phyloP scores from a whole-genome alignment of 108 stramenopile species.

The Conticribra guillardii region DNA sequence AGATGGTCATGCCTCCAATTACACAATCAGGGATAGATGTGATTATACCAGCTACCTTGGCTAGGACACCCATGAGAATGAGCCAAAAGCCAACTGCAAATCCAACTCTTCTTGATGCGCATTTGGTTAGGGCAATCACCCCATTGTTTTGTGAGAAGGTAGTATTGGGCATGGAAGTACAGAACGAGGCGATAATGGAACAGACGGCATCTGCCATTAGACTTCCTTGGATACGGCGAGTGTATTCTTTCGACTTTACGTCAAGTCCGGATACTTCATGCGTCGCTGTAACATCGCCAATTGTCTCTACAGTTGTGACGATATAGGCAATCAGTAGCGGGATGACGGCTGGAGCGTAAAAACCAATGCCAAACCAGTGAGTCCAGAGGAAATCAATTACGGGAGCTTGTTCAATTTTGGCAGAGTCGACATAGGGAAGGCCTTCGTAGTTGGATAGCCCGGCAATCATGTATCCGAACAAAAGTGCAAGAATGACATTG shows the following conservation, averaged over 20 bases:
- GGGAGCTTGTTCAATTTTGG: slow-evolving; percentile 31
- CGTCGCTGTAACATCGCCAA: slow-evolving; percentile 72
- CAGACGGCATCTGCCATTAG: slow-evolving; percentile 58
- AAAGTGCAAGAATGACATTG: slow-evolving; percentile 61
- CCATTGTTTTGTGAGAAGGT: slow-evolving; percentile 84
- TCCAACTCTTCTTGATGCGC: slow-evolving; percentile 71
- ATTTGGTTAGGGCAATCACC: slow-evolving; percentile 74
- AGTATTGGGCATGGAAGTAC: slow-evolving; percentile 66
- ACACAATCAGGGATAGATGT: slow-evolving; percentile 83
- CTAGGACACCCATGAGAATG: slow-evolving; percentile 74
- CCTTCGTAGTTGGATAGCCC: slow-evolving; percentile 38
- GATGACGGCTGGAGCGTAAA: slow-evolving; percentile 53
- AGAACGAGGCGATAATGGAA: slow-evolving; percentile 51
- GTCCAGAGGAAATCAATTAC: slow-evolving; percentile 57
- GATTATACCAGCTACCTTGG: slow-evolving; percentile 78
- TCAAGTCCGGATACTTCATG: slow-evolving; percentile 60
- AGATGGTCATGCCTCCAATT: slow-evolving; percentile 81
- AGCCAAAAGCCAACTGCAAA: slow-evolving; percentile 62
- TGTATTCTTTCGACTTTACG: slow-evolving; percentile 51
- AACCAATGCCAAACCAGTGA: slow-evolving; percentile 50
- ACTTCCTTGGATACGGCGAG: slow-evolving; percentile 64
- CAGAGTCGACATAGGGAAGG: slow-evolving; percentile 22
- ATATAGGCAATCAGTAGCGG: slow-evolving; percentile 60
- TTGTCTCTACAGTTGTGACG: slow-evolving; percentile 77
- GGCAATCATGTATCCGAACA: slow-evolving; percentile 55